phyloP scores from a whole-genome alignment of 257 asterid genomes.

The Penstemon eatonii region DNA sequence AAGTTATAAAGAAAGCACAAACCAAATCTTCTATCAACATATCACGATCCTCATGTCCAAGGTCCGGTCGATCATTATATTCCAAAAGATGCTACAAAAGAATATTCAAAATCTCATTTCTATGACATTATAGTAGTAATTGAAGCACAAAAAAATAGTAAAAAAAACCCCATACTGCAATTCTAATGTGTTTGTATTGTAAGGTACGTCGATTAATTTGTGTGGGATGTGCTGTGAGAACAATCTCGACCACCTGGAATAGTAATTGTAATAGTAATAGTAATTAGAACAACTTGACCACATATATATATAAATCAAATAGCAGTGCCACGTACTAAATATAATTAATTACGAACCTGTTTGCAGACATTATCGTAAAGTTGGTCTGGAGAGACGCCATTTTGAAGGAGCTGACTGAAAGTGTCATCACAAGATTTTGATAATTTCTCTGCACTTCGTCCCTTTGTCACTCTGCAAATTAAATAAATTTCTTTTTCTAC shows the following conservation, averaged over 20 bases:
- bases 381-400: constrained; percentile 77
- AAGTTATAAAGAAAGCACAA: constrained; percentile 27
- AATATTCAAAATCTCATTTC: constrained; percentile 8
- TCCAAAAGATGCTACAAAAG: constrained; percentile 83
- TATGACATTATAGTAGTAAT: neutral
- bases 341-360: constrained; percentile 51
- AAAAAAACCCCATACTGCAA: constrained; percentile 54
- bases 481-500: neutral
- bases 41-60: constrained; percentile 82
- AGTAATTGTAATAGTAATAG: constrained; percentile 23
- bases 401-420: constrained; percentile 73
- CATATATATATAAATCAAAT: neutral
- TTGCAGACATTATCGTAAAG: constrained; percentile 84
- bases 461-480: constrained; percentile 73
- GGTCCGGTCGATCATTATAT: constrained; percentile 84
- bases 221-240: constrained; percentile 98
- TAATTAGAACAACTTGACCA: neutral
- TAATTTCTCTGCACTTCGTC: constrained; percentile 47
- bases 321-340: too few species aligned
- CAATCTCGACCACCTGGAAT: constrained; percentile 85
- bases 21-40: constrained; percentile 96
- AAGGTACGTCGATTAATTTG: constrained; percentile 91
- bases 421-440: constrained; percentile 96
- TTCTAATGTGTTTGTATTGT: constrained; percentile 92
- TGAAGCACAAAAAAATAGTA: neutral